These are phyloP conservation scores for Solanum pinnatisectum DNA, from an alignment of 257 asterid species.

Conservation along the genomic window DNA sequence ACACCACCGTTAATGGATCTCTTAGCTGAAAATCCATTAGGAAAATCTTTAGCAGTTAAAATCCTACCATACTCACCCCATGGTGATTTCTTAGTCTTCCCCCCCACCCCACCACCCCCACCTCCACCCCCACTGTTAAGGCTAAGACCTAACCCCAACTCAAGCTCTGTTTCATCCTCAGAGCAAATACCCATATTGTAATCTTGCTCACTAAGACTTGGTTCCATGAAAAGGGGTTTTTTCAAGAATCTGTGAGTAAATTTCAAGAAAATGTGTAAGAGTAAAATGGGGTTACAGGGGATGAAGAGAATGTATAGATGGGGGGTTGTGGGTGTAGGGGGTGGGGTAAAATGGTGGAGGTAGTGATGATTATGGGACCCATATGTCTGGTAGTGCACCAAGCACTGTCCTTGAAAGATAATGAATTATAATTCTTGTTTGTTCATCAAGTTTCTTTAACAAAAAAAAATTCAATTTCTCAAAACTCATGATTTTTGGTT, in stretches of 20 bases:
- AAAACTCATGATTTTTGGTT: neutral
- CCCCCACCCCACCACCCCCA: neutral
- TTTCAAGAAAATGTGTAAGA: neutral
- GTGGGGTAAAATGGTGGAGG: conserved; percentile 31
- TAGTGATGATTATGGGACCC: conserved; percentile 43
- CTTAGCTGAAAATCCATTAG: conserved; percentile 32
- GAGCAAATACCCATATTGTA: neutral
- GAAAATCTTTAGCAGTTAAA: conserved; percentile 63
- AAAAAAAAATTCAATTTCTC: neutral
- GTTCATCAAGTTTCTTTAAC: neutral
- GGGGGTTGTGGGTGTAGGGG: conserved; percentile 1
- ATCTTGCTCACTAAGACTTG: conserved; percentile 11
- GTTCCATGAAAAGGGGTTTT: conserved; percentile 24
- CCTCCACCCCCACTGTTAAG: conserved; percentile 11
- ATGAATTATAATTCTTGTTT: neutral
- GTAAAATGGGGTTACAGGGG: neutral
- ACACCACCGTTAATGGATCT: conserved; percentile 28
- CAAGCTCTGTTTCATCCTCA: conserved; percentile 29
- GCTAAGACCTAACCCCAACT: conserved; percentile 51
- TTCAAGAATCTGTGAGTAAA: conserved; percentile 5
- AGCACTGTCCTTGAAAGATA: conserved; percentile 13
- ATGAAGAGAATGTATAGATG: neutral
- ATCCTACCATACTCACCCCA: conserved; percentile 43
- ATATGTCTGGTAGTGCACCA: conserved; percentile 40
- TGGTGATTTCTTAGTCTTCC: conserved; percentile 20